These are phyloP conservation scores for Polychaeton citri DNA, from an alignment of 2,329 filamentous ascomycete species.

Conservation along the genomic window DNA sequence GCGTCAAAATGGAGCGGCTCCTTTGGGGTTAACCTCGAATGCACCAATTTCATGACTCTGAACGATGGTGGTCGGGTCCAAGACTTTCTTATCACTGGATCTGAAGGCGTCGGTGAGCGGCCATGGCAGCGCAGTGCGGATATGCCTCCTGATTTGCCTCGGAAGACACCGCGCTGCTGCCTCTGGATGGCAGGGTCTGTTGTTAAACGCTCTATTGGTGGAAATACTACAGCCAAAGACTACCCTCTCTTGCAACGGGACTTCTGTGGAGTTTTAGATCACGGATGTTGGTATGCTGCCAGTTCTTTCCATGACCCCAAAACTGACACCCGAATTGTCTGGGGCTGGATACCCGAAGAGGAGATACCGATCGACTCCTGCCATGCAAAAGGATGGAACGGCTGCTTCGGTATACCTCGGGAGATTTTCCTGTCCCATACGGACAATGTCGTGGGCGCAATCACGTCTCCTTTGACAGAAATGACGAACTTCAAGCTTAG, in stretches of 20 bases:
- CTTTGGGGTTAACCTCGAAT: conserved; percentile 40
- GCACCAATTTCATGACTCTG: conserved; percentile 34
- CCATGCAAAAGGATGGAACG: conserved; percentile 36
- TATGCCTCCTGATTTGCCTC: conserved; percentile 6
- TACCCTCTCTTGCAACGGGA: conserved; percentile 18
- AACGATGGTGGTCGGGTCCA: conserved; percentile 16
- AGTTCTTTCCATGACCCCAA: conserved; percentile 36
- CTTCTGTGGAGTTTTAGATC: conserved; percentile 35
- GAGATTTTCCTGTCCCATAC: conserved; percentile 29
- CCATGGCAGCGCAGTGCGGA: conserved; percentile 10
- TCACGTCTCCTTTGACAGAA: conserved; percentile 22
- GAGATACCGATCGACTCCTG: conserved; percentile 31
- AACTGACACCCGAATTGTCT: conserved; percentile 28
- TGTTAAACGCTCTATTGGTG: neutral
- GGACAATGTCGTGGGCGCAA: conserved; percentile 24
- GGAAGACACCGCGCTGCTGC: conserved; percentile 18
- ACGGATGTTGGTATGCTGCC: conserved; percentile 36
- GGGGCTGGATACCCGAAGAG: conserved; percentile 40
- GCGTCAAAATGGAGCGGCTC: conserved; percentile 36
- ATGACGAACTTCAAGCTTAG: conserved; percentile 30
- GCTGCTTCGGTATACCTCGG: conserved; percentile 34
- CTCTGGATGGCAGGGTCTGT: conserved; percentile 33
- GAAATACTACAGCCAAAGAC: neutral
- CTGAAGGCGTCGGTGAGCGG: too few relatives aligned
- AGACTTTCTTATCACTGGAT: conserved; percentile 34